These are phyloP conservation scores for Apiotrichum mycotoxinovorans DNA, from an alignment of 1,284 basidiomycete genomes.

Conservation along the genomic window DNA sequence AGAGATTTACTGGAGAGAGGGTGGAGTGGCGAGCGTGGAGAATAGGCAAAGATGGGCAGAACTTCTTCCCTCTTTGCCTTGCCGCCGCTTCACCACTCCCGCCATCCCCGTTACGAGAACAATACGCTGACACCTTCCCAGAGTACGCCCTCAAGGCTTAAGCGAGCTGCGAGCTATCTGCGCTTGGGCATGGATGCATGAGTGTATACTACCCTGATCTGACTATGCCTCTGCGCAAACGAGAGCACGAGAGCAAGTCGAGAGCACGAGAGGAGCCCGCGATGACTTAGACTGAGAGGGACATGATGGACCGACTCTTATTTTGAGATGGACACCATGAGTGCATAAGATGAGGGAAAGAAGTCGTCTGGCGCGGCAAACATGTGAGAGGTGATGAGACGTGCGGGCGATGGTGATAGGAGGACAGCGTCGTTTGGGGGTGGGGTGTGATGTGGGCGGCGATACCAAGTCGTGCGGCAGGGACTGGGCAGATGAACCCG, in stretches of 20 bases:
- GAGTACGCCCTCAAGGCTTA: conserved; percentile 51
- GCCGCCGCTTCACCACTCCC: not conserved
- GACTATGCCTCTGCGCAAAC: not conserved
- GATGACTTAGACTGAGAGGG: not conserved
- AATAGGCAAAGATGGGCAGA: not conserved
- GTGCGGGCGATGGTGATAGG: too few species aligned
- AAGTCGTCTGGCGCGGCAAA: too few species aligned
- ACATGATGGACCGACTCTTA: not conserved
- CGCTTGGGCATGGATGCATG: conserved; percentile 30
- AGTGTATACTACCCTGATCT: conserved; percentile 31
- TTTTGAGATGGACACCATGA: not conserved
- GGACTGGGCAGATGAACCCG: too few species aligned
- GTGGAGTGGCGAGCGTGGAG: not conserved
- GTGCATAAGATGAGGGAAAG: not conserved
- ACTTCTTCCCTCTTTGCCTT: not conserved
- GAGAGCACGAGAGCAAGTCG: too few species aligned
- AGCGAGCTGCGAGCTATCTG: conserved; percentile 13
- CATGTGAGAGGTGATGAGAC: too few species aligned
- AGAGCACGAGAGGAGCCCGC: not conserved
- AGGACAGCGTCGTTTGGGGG: too few species aligned
- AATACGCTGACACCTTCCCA: conserved; percentile 14
- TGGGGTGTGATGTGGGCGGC: too few species aligned
- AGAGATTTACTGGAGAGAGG: not conserved
- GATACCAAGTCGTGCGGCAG: too few species aligned
- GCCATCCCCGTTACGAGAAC: not conserved